Evolutionary conservation across 2,329 filamentous ascomycete genomes (phyloP).

Genomic region (Aspergillus quadricinctus): DNA sequence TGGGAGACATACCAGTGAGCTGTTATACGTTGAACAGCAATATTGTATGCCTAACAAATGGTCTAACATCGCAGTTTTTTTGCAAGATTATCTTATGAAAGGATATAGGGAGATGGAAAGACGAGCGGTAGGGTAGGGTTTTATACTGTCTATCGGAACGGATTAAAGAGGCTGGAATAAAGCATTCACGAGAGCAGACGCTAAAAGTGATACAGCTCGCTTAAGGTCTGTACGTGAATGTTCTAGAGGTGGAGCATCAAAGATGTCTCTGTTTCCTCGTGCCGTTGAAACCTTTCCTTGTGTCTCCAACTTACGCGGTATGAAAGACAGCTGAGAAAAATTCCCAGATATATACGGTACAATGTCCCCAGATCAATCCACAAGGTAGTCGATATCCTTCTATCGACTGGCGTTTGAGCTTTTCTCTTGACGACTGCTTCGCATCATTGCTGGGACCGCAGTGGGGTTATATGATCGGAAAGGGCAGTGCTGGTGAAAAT

Average conservation of each 20-base stretch:
- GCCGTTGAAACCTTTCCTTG: not conserved
- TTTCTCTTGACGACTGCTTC: not conserved
- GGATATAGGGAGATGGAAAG: not conserved
- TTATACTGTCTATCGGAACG: not conserved
- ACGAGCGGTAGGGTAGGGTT: not conserved
- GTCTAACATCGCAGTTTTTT: not conserved
- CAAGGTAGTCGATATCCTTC: not conserved
- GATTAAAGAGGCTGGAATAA: not conserved
- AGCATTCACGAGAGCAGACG: not conserved
- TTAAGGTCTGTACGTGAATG: not conserved
- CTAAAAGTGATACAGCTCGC: not conserved
- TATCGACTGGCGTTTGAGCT: not conserved
- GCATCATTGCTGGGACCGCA: not conserved
- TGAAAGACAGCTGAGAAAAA: not conserved
- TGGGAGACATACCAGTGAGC: not conserved
- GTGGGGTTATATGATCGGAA: conserved; percentile 13
- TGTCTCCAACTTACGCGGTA: not conserved
- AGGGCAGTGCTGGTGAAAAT: conserved; percentile 31
- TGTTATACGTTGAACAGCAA: not conserved
- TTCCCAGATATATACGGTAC: not conserved
- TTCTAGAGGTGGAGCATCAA: not conserved
- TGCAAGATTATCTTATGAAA: not conserved
- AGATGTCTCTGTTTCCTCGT: not conserved
- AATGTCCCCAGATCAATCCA: not conserved
- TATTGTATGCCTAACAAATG: not conserved